Evolutionary conservation across 495 filamentous ascomycete genomes (phyloP).

Genomic region (Aspergillus baeticus): DNA sequence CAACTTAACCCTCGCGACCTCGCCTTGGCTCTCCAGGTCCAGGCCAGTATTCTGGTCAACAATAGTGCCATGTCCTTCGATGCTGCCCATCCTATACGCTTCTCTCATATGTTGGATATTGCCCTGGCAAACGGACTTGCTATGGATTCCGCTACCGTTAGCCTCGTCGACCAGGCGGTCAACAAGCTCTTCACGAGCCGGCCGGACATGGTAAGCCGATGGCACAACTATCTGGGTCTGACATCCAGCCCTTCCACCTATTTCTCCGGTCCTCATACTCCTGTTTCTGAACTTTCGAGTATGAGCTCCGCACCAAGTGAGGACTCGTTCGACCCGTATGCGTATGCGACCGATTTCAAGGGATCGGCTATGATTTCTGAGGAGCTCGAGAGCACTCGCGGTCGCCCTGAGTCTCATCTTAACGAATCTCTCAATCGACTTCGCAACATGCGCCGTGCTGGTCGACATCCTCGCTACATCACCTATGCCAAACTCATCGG

Average conservation of each 20-base stretch:
- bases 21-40: constrained; percentile 59
- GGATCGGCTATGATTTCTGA: constrained; percentile 88
- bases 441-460: constrained; percentile 87
- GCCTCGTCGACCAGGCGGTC: constrained; percentile 58
- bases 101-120: constrained; percentile 60
- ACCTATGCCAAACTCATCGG: constrained; percentile 94
- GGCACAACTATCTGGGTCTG: constrained; percentile 54
- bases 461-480: constrained; percentile 90
- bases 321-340: constrained; percentile 88
- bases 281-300: constrained; percentile 40
- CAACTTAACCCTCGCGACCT: constrained; percentile 57
- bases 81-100: constrained; percentile 55
- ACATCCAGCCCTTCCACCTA: constrained; percentile 33
- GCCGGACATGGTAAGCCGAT: constrained; percentile 56
- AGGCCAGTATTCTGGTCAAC: constrained; percentile 59
- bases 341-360: constrained; percentile 83
- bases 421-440: constrained; percentile 80
- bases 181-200: constrained; percentile 49
- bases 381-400: constrained; percentile 72
- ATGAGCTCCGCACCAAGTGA: constrained; percentile 52
- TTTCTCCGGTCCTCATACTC: constrained; percentile 37
- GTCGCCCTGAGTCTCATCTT: constrained; percentile 65
- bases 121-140: constrained; percentile 47
- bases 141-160: constrained; percentile 50
- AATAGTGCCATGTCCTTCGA: constrained; percentile 44